Conservation (phyloP, 2,329 filamentous ascomycete species). For the Xylariales sp. region DNA sequence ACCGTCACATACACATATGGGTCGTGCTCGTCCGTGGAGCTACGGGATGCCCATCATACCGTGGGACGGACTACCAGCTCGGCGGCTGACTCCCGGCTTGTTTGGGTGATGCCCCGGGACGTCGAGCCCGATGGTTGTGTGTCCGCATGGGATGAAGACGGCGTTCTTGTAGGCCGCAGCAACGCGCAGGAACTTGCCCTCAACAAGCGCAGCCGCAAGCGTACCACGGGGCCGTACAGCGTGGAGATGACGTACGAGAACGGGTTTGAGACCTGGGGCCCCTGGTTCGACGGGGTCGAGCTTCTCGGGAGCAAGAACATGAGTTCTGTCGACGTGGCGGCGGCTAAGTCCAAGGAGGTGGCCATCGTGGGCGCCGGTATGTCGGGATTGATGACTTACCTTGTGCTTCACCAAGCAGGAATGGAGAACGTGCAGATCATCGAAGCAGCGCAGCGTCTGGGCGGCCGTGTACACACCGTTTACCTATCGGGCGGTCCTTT, state of each 20-base stretch:
- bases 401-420: conserved; percentile 46
- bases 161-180: conserved; percentile 29
- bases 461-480: conserved; percentile 59
- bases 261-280: conserved; percentile 43
- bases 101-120: conserved; percentile 28
- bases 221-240: conserved; percentile 18
- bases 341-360: conserved; percentile 53
- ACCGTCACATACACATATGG: conserved; percentile 28
- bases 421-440: conserved; percentile 58
- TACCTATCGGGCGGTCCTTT: conserved; percentile 56
- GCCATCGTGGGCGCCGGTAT: conserved; percentile 65
- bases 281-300: conserved; percentile 64
- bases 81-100: conserved; percentile 23
- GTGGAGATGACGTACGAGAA: conserved; percentile 47
- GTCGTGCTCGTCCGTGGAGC: conserved; percentile 16
- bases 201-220: conserved; percentile 18
- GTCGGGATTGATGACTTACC: conserved; percentile 57
- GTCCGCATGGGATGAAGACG: conserved; percentile 30
- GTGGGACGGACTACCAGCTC: conserved; percentile 14
- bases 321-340: conserved; percentile 43
- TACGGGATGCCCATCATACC: conserved; percentile 20
- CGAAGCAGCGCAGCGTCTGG: conserved; percentile 56
- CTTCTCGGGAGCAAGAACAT: conserved; percentile 52
- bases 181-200: conserved; percentile 26
- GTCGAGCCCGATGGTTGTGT: conserved; percentile 30